phyloP scores from a whole-genome alignment of 163 green algal genomes.

The Scenedesmus sp. region DNA sequence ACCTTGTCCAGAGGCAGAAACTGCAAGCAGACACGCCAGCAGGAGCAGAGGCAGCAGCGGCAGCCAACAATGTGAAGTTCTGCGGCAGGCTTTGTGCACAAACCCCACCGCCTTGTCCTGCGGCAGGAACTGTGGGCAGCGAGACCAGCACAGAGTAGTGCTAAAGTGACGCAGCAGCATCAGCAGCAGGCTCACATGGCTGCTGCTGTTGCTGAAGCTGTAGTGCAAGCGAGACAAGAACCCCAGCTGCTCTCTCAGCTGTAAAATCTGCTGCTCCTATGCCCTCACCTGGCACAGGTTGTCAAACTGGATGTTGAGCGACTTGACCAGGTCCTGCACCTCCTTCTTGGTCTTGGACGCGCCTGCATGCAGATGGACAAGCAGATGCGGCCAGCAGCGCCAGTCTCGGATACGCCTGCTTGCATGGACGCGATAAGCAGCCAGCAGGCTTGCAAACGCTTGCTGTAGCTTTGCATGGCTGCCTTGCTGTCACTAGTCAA shows the following conservation, averaged over 20 bases:
- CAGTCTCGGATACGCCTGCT: neutral
- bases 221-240: too few species aligned
- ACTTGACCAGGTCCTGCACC: slow-evolving; percentile 74
- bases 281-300: slow-evolving; percentile 92
- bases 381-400: neutral
- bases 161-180: too few species aligned
- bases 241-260: too few species aligned
- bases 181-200: too few species aligned
- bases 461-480: too few species aligned
- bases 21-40: slow-evolving; percentile 60
- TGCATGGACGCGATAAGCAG: neutral
- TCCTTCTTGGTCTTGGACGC: slow-evolving; percentile 53
- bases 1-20: slow-evolving; percentile 97
- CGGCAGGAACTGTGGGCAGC: slow-evolving; percentile 82
- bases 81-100: neutral
- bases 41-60: neutral
- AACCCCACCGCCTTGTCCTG: slow-evolving; percentile 88
- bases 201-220: neutral
- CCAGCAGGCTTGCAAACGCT: too few species aligned
- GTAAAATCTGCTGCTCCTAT: neutral
- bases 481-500: too few species aligned
- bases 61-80: neutral
- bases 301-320: slow-evolving; percentile 94
- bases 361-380: slow-evolving; percentile 53
- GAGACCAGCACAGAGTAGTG: too few species aligned